A percentile compares a stretch with the other conserved stretches of the same genome.
phyloP scores from a whole-genome alignment of 441 rosid species.

The Pelargonium myrrhifolium region DNA sequence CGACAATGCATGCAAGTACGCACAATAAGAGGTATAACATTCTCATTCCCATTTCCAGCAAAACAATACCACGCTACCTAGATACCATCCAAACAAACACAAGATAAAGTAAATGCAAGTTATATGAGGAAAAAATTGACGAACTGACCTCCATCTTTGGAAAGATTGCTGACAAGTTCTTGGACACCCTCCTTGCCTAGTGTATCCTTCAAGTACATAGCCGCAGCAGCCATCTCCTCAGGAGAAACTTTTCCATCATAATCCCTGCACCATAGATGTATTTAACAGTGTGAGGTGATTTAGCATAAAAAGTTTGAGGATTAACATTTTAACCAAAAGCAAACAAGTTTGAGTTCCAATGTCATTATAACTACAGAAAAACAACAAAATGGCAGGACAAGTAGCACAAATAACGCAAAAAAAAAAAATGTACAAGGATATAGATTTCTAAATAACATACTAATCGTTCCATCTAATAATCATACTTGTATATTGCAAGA shows the following conservation, averaged over 20 bases:
- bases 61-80: neutral
- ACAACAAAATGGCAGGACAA: neutral
- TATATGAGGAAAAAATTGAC: neutral
- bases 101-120: neutral
- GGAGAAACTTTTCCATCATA: slow-evolving; percentile 80
- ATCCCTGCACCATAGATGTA: slow-evolving; percentile 39
- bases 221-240: slow-evolving; percentile 84
- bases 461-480: neutral
- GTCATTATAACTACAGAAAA: neutral
- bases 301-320: neutral
- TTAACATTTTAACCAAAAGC: neutral
- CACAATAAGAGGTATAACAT: neutral
- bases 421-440: neutral
- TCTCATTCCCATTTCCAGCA: neutral
- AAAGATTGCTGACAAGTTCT: slow-evolving; percentile 65
- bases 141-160: slow-evolving; percentile 66
- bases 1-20: neutral
- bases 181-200: slow-evolving; percentile 67
- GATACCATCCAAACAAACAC: neutral
- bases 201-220: slow-evolving; percentile 62
- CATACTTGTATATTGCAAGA: too few species aligned
- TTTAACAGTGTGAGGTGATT: neutral
- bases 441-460: neutral
- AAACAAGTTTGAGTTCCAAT: neutral
- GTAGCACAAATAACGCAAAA: neutral